Evolutionary conservation across 1,284 basidiomycete species (phyloP), one percentile per base, ranked within the genome.

Genomic region (Irpex sp.): DNA sequence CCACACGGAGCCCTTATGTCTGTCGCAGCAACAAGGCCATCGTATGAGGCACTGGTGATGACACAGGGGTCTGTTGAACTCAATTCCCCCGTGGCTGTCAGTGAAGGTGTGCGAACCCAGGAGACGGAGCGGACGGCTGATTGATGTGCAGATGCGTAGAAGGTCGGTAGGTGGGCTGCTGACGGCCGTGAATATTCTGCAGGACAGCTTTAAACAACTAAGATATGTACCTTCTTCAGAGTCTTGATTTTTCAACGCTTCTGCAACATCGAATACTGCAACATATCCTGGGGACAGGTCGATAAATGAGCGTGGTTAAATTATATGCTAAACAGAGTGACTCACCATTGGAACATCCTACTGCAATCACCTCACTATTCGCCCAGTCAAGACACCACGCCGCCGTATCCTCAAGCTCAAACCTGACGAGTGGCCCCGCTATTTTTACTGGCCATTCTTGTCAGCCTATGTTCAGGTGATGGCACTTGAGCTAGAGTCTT

Each of bases 381-480:
- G 88, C 89, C 94, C 94, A 97, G 69, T 96, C 93, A 49, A 96
- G 79, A 38, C 85, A 83, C 81, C 85, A 91, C 67, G 86, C 89
- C 13, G 82, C 79, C 0, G 91, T 84, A 62, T 93, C 91, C 63
- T 89, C 86, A 1, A 93, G 74, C 67, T 91, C 85, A 4, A 96
- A 82, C 5, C 85, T 82, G 3, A 94, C 61, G 3, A 90, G 71
- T 0, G 94, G 91, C 51, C 87, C 77, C 0, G 84, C 71, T 63
- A 90, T 71, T 65, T 77, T 80, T 6, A 92, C 91, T 92, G 8
- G 57, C 60, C 13, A 60, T 40, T 17, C 51, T 31, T 11, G 44
- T 47, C 40, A 47, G 4, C 13, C 11, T n/a, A 36, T 17, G 26
- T 15, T 15, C 26, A n/a, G n/a, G 17, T 51, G 48, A 1, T 17